These are phyloP conservation scores for Cercis canadensis DNA, from an alignment of 306 rosid genomes.

Conservation along the genomic window DNA sequence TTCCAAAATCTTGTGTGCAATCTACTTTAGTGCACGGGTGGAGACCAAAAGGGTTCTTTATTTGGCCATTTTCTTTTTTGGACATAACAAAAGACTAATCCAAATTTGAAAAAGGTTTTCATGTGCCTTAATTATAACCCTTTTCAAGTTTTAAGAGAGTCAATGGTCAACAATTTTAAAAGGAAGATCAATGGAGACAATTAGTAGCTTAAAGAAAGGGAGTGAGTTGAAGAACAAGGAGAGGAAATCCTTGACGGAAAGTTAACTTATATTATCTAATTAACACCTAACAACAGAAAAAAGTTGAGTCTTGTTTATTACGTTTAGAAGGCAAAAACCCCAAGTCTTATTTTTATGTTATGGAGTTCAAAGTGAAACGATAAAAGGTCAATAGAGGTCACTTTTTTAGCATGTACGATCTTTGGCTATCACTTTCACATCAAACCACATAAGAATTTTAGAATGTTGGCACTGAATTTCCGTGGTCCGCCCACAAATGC, in stretches of 20 bases:
- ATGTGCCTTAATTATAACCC: slow-evolving; percentile 1
- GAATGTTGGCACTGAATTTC: too few species aligned
- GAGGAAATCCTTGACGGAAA: slow-evolving; percentile 30
- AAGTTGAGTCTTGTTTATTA: slow-evolving; percentile 26
- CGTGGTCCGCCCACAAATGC: too few species aligned
- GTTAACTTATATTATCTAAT: background rate
- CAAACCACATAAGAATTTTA: too few species aligned
- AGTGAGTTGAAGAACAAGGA: slow-evolving; percentile 27
- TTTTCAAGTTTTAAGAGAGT: slow-evolving; percentile 31
- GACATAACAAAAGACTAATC: background rate
- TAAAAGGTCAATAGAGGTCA: too few species aligned
- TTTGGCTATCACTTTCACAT: too few species aligned
- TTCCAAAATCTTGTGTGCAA: slow-evolving; percentile 15
- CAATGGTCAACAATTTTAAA: slow-evolving; percentile 38
- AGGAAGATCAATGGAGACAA: slow-evolving; percentile 20
- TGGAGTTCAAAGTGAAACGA: too few species aligned
- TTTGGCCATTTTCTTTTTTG: slow-evolving; percentile 15
- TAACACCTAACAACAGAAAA: slow-evolving; percentile 16
- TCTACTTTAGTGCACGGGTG: slow-evolving; percentile 41
- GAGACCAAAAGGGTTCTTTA: slow-evolving; percentile 16
- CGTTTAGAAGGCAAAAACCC: background rate
- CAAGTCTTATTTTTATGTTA: too few species aligned
- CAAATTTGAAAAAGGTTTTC: too few species aligned
- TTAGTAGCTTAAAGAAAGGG: slow-evolving; percentile 35
- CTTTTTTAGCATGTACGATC: too few species aligned